Percentiles rank a stretch among this genome's conserved stretches.
phyloP scores from a whole-genome alignment of 1,284 basidiomycete species.

The Coniferiporia weirii region DNA sequence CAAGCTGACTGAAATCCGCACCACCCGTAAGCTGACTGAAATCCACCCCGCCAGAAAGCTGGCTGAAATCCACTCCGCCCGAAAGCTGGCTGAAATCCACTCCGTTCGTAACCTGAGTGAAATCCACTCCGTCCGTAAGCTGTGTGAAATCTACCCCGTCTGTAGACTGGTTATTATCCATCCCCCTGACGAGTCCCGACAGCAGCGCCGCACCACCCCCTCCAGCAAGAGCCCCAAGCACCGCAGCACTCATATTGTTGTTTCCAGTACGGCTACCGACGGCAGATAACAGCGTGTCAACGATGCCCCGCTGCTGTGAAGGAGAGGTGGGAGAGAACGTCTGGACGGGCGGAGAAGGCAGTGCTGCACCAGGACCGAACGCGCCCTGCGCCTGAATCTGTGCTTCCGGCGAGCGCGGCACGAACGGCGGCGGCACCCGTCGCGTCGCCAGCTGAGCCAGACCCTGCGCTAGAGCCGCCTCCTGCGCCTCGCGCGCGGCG shows the following conservation, averaged over 20 bases:
- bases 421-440: neutral
- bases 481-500: neutral
- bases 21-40: too few species aligned
- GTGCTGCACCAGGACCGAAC: neutral
- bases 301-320: neutral
- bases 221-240: neutral
- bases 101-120: neutral
- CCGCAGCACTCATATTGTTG: neutral
- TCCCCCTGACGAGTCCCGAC: neutral
- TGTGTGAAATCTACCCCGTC: neutral
- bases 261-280: neutral
- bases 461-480: neutral
- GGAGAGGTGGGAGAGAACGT: neutral
- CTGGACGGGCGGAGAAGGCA: neutral
- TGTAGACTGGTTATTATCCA: neutral
- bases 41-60: neutral
- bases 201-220: neutral
- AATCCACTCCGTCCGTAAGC: neutral
- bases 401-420: neutral
- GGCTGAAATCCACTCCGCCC: neutral
- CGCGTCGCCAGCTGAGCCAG: neutral
- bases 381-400: neutral
- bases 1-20: too few species aligned
- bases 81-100: neutral
- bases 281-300: neutral